phyloP scores from a whole-genome alignment of 768 basidiomycete genomes.

The Naganishia onofrii region DNA sequence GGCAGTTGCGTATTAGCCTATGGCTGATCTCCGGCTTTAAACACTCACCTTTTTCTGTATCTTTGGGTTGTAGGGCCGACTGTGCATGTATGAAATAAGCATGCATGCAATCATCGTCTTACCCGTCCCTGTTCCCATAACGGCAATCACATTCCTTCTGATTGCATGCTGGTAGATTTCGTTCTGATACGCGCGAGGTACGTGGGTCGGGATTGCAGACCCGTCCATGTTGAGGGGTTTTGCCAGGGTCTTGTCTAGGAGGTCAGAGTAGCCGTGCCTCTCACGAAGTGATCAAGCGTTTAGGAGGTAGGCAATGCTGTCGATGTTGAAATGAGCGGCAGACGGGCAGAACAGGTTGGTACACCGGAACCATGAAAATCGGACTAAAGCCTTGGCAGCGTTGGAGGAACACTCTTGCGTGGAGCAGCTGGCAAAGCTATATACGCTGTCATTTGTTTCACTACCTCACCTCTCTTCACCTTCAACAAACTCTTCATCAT shows the following conservation, averaged over 20 bases:
- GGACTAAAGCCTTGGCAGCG: not conserved
- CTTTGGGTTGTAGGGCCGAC: constrained; percentile 53
- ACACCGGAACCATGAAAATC: not conserved
- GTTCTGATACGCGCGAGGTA: constrained; percentile 47
- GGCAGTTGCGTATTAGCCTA: too few species aligned
- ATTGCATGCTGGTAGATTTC: constrained; percentile 61
- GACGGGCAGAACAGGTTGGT: not conserved
- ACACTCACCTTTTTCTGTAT: constrained; percentile 59
- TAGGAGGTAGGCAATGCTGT: not conserved
- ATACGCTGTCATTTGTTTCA: not conserved
- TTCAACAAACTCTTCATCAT: not conserved
- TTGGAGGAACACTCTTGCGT: not conserved
- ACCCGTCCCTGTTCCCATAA: constrained; percentile 58
- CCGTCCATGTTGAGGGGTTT: not conserved
- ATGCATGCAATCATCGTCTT: constrained; percentile 64
- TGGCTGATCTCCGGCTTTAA: not conserved
- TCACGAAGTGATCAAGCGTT: too few species aligned
- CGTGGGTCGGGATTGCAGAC: not conserved
- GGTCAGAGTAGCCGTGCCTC: too few species aligned
- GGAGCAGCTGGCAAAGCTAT: not conserved
- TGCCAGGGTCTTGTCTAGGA: not conserved
- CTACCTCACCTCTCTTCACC: not conserved
- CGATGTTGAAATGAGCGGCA: not conserved
- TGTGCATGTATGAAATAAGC: constrained; percentile 72
- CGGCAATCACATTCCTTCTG: constrained; percentile 61